phyloP scores from a whole-genome alignment of 2,329 filamentous ascomycete genomes.

The Emergomyces orientalis region DNA sequence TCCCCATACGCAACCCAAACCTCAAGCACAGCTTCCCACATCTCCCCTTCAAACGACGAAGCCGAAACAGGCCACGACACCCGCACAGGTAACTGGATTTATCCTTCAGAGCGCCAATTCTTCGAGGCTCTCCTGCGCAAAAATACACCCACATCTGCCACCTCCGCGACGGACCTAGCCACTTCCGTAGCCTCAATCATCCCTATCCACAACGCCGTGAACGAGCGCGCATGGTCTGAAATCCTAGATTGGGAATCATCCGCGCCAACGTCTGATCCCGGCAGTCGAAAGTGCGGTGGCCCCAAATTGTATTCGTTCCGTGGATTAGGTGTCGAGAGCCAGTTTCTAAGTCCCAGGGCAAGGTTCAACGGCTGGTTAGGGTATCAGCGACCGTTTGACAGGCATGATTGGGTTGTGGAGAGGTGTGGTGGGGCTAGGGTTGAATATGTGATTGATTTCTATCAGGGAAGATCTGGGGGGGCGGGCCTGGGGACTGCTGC shows the following conservation, averaged over 20 bases:
- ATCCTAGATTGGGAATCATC: conserved; percentile 82
- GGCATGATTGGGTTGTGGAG: conserved; percentile 96
- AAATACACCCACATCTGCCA: conserved; percentile 52
- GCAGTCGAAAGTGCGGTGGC: conserved; percentile 59
- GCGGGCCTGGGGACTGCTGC: conserved; percentile 25
- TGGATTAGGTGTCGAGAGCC: conserved; percentile 47
- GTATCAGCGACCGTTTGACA: conserved; percentile 86
- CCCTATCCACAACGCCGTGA: conserved; percentile 96
- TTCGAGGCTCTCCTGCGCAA: conserved; percentile 96
- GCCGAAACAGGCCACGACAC: conserved; percentile 63
- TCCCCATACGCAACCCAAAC: conserved; percentile 25
- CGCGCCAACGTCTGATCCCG: conserved; percentile 46
- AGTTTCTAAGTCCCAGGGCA: conserved; percentile 67
- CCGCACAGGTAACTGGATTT: conserved; percentile 82
- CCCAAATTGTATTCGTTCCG: conserved; percentile 77
- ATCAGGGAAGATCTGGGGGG: conserved; percentile 56
- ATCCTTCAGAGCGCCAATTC: conserved; percentile 94
- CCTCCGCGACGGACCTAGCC: conserved; percentile 38
- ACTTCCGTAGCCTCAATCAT: conserved; percentile 85
- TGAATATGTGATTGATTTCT: conserved; percentile 98
- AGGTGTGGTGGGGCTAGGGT: conserved; percentile 65
- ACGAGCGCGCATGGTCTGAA: conserved; percentile 89
- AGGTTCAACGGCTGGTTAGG: conserved; percentile 73
- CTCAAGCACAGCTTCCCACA: conserved; percentile 24
- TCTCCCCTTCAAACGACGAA: conserved; percentile 61